Evolutionary conservation across 345 rosid species (phyloP), one percentile per base, ranked within the genome.

Genomic region (Moricandia moricandioides): DNA sequence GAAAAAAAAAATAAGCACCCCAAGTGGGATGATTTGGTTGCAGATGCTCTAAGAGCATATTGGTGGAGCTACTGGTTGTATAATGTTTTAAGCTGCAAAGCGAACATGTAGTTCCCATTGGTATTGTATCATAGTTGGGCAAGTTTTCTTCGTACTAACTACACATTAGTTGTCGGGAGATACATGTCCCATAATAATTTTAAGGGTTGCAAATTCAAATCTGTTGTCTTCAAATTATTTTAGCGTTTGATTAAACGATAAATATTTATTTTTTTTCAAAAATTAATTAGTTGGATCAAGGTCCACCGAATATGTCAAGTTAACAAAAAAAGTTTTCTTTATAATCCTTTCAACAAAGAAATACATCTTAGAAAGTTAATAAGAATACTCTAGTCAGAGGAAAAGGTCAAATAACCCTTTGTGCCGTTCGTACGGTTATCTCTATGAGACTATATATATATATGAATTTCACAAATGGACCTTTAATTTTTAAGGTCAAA

Each of bases 371-470:
- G 59, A 21, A 55, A 55, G 59, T 55, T 55, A 21, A 55, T 55
- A 55, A 55, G 30, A 55, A 55, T 21, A 21, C 7, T 55, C 2
- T 21, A 24, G 31, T 11, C 29, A n/a, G 60, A 13, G 30, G 12
- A 6, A 11, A 55, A 24, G 16, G 64, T 8, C 62, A 56, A 56
- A n/a, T 37, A 21, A 35, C 37, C 64, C 63, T 26, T 69, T 9
- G 4, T 34, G 55, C 65, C 56, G 65, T 39, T 65, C 55, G 73
- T 57, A 57, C 65, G 39, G 39, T 57, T 39, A 9, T 18, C 58
- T 54, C 29, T 54, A 18, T 21, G 55, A 49, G 9, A 16, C 55
- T 21, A 21, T 21, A 21, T 47, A 51, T 21, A 21, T 21, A 21
- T 47, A 51, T 18, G 29, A 54, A 18, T 54, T 54, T 54, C 27